A percentile compares a stretch with the other conserved stretches of the same genome.
phyloP scores from a whole-genome alignment of 2,329 filamentous ascomycete species.

The Monosporascus sp. region DNA sequence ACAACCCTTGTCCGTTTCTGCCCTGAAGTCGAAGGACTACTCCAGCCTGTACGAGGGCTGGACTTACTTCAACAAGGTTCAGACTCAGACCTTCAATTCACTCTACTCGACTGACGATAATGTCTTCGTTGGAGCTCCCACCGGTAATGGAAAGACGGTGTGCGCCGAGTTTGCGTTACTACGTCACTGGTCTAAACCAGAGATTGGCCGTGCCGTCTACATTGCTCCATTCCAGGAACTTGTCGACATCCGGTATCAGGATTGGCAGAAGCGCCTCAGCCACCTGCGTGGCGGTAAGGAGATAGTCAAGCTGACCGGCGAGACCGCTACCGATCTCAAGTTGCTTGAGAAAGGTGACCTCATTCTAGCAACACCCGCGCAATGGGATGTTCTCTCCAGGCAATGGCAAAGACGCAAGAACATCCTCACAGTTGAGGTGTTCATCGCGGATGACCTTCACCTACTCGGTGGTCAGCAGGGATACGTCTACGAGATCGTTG shows the following conservation, averaged over 20 bases:
- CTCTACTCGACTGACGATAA: slow-evolving; percentile 89
- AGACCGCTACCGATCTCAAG: slow-evolving; percentile 86
- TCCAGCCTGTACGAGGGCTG: slow-evolving; percentile 75
- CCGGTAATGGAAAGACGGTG: slow-evolving; percentile 92
- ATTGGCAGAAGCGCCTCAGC: slow-evolving; percentile 77
- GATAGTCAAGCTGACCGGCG: slow-evolving; percentile 88
- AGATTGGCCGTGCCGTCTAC: slow-evolving; percentile 79
- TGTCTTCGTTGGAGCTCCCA: slow-evolving; percentile 86
- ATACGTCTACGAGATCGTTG: slow-evolving; percentile 90
- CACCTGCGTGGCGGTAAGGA: slow-evolving; percentile 75
- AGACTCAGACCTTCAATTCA: slow-evolving; percentile 95
- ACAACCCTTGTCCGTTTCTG: slow-evolving; percentile 83
- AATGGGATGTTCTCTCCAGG: slow-evolving; percentile 94
- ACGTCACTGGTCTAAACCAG: slow-evolving; percentile 72
- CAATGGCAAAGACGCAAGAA: slow-evolving; percentile 98
- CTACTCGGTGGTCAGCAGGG: slow-evolving; percentile 82
- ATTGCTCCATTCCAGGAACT: slow-evolving; percentile 93
- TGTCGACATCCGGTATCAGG: slow-evolving; percentile 71
- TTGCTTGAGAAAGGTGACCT: slow-evolving; percentile 82
- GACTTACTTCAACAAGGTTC: slow-evolving; percentile 92
- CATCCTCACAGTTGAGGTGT: slow-evolving; percentile 80
- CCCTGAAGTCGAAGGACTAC: slow-evolving; percentile 81
- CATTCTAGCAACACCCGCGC: slow-evolving; percentile 83
- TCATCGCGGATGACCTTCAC: slow-evolving; percentile 94
- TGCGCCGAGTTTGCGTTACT: slow-evolving; percentile 93